Evolutionary conservation across 169 alveolate genomes (phyloP), one percentile per base, ranked within the genome.

Genomic region (Plasmodium sp.): DNA sequence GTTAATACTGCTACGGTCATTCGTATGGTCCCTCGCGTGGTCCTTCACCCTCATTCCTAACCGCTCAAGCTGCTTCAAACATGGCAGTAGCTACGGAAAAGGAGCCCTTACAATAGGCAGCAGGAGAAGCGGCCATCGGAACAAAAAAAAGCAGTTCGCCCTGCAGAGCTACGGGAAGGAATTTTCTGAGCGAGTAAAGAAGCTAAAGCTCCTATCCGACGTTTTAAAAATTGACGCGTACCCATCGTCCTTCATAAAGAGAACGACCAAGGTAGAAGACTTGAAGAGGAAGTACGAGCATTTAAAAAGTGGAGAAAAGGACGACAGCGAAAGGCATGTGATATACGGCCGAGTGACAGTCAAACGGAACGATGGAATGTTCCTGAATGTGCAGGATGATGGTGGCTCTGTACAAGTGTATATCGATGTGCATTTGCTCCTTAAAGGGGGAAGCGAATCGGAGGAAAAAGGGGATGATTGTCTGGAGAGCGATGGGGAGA

Each of bases 321-420:
- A 81, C 45, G 54, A 9, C 22, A 74, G 67, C 18, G 2, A 67
- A 84, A 67, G 7, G 45, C 54, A 90, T 80, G 84, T 90, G 1
- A 51, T 90, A 41, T 90, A 90, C 71, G 97, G 97, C 10, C 88
- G 97, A 73, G 83, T 92, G 6, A 43, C 72, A 39, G 84, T 84
- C 80, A 85, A 92, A 73, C 93, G 97, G 36, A 95, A 95, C 43
- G 84, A 90, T 22, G 97, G 97, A 54, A 84, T 84, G 95, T 95
- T 95, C 75, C 51, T 95, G 33, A 94, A 95, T 45, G 41, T 95
- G 16, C 90, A 79, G 82, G 83, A 85, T 81, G 95, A 81, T 56
- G 43, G 27, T 22, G 96, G 54, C 33, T 71, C 31, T 16, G 39
- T 93, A 62, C 96, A 93, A 86, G 77, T 93, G 36, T 93, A 84